Percentiles rank a stretch among this genome's conserved stretches.
phyloP scores from a whole-genome alignment of 1,284 basidiomycete genomes.

The Earliella scabrosa region DNA sequence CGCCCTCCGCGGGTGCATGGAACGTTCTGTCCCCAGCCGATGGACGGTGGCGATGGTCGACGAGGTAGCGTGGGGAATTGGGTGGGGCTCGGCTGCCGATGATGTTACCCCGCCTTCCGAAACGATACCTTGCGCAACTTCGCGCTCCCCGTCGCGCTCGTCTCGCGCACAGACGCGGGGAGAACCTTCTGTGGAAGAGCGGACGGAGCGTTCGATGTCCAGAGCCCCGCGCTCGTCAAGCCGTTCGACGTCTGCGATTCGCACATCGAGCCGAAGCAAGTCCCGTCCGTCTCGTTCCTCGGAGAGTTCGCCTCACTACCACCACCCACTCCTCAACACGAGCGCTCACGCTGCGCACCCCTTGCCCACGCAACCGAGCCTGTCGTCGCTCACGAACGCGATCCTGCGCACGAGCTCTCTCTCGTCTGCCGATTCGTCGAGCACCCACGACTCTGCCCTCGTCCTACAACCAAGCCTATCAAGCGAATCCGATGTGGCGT shows the following conservation, averaged over 20 bases:
- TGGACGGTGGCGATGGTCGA: slow-evolving; percentile 82
- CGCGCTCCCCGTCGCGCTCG: slow-evolving; percentile 29
- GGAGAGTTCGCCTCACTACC: slow-evolving; percentile 6
- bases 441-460: slow-evolving; percentile 35
- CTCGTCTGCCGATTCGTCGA: slow-evolving; percentile 32
- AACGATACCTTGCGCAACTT: slow-evolving; percentile 18
- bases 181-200: slow-evolving; percentile 30
- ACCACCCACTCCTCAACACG: slow-evolving; percentile 21
- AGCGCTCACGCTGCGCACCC: slow-evolving; percentile 20
- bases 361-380: slow-evolving; percentile 24
- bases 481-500: slow-evolving; percentile 18
- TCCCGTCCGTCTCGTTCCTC: slow-evolving; percentile 22
- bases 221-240: slow-evolving; percentile 24
- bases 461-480: slow-evolving; percentile 32
- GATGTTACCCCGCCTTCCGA: slow-evolving; percentile 35
- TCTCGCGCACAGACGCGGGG: slow-evolving; percentile 17
- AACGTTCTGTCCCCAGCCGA: slow-evolving; percentile 57
- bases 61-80: slow-evolving; percentile 80
- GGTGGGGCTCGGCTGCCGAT: slow-evolving; percentile 65
- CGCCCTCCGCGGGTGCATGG: slow-evolving; percentile 77
- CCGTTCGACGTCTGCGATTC: slow-evolving; percentile 29
- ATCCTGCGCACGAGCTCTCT: slow-evolving; percentile 31
- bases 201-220: slow-evolving; percentile 25
- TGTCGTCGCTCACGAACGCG: slow-evolving; percentile 29
- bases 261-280: slow-evolving; percentile 31